Evolutionary conservation across 2,329 filamentous ascomycete genomes (phyloP), one percentile per base, ranked within the genome.

Genomic region (Didymella arachidicola): DNA sequence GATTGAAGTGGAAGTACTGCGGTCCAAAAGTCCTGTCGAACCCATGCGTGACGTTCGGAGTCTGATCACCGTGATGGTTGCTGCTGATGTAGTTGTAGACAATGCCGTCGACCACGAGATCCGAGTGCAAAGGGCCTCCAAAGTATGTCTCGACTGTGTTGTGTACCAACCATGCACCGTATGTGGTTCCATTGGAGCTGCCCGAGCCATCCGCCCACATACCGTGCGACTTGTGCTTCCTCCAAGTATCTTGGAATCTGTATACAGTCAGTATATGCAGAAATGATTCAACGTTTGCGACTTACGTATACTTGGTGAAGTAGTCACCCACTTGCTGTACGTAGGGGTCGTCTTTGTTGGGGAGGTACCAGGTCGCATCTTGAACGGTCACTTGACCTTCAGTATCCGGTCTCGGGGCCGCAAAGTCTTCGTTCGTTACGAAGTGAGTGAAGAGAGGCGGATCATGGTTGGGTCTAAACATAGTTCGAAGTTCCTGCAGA

Each of bases 121-220:
- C 86, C 0, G 85, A 87, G 71, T 87, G 85, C 7, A 86, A 71
- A 0, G 86, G 86, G 0, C 86, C 86, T 3, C 83, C 83, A 65
- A 84, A 87, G 65, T 86, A 87, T 0, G 84, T 86, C 52, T 88
- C 85, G 61, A 82, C 83, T 1, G 84, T 87, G 66, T 87, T 87
- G 81, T 87, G 85, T 1, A 88, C 84, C n/a, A 88, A 72, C 85
- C 85, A 88, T 4, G 83, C 83, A 2, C 86, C 85, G 56, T 82
- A 88, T 0, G 82, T 83, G 0, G 78, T 79, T 18, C 81, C 82
- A 57, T 83, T 81, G n/a, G 77, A 60, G 14, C 80, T 85, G 5
- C 76, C 77, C 1, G 78, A 79, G 1, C 82, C 83, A 70, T 83
- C 83, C 2, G 81, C 79, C 63, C 80, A 86, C 57, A 80, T 67